Conservation (phyloP, 768 basidiomycete species). For the Phylloporus scabripes region DNA sequence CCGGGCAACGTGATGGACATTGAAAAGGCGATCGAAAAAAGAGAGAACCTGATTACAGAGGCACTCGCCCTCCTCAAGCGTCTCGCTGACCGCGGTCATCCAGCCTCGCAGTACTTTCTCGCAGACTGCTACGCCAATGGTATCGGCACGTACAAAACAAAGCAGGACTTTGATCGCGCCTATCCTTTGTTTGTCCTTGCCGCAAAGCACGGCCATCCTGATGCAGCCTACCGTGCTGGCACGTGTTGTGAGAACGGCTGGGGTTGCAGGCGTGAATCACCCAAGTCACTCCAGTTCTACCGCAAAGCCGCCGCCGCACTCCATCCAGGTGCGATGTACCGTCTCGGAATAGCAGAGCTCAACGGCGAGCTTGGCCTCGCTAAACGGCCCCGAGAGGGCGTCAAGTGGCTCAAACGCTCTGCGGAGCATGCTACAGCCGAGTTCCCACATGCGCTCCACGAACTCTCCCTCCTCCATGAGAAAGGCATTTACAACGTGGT, state of each 20-base stretch:
- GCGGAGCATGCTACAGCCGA: conserved; percentile 92
- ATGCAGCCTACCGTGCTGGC: conserved; percentile 91
- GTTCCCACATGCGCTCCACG: conserved; percentile 95
- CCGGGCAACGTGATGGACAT: conserved; percentile 74
- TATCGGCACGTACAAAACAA: conserved; percentile 84
- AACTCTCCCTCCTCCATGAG: conserved; percentile 89
- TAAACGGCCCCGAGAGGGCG: conserved; percentile 89
- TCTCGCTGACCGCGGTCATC: conserved; percentile 90
- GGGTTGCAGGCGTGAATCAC: conserved; percentile 91
- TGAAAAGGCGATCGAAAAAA: conserved; percentile 73
- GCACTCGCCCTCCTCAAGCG: conserved; percentile 83
- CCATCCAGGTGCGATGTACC: conserved; percentile 95
- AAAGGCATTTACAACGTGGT: conserved; percentile 98
- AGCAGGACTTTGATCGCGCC: conserved; percentile 95
- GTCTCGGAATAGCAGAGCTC: conserved; percentile 91
- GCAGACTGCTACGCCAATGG: conserved; percentile 99
- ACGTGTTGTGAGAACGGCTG: conserved; percentile 99
- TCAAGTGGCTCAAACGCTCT: conserved; percentile 97
- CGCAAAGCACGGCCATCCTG: conserved; percentile 95
- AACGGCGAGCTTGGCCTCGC: conserved; percentile 89
- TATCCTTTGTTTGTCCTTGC: conserved; percentile 95
- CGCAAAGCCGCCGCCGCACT: conserved; percentile 87
- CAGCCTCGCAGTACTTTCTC: conserved; percentile 93
- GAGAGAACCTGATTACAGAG: conserved; percentile 86
- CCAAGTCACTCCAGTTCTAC: conserved; percentile 90